Conservation (phyloP, 345 rosid genomes). For the Euphorbia tirucalli region DNA sequence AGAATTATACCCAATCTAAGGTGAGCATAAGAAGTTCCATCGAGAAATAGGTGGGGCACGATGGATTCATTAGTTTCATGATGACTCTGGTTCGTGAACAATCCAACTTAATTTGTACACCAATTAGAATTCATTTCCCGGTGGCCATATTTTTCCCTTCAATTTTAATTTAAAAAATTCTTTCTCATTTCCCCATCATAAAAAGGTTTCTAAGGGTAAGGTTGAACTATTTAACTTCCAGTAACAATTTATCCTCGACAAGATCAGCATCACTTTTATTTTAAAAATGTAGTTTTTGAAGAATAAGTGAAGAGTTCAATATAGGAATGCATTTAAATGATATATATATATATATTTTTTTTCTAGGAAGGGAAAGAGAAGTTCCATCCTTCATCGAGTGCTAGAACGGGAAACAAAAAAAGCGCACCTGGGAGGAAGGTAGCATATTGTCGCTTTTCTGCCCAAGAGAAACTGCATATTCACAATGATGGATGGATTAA, state of each 20-base stretch:
- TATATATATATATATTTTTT: no score
- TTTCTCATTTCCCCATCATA: neutral
- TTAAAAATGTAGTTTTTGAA: no score
- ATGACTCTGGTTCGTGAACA: neutral
- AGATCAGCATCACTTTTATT: no score
- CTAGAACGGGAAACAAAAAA: neutral
- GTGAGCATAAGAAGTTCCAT: neutral
- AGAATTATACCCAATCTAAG: no score
- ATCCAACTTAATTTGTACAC: neutral
- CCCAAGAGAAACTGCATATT: constrained; percentile 50
- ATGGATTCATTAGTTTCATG: neutral
- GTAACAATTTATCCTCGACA: no score
- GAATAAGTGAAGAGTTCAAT: no score
- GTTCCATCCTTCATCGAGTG: neutral
- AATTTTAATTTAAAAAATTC: neutral
- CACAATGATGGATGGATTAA: neutral
- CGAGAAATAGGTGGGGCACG: neutral
- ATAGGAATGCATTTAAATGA: no score
- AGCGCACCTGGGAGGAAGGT: constrained; percentile 45
- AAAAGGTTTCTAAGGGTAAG: no score
- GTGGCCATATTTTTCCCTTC: neutral
- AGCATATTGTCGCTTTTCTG: constrained; percentile 50
- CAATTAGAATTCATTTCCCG: neutral
- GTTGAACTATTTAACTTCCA: no score
- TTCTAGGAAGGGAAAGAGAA: neutral